These are phyloP conservation scores for Corrigiola litoralis DNA, from an alignment of 179 eudicot species.

Conservation along the genomic window DNA sequence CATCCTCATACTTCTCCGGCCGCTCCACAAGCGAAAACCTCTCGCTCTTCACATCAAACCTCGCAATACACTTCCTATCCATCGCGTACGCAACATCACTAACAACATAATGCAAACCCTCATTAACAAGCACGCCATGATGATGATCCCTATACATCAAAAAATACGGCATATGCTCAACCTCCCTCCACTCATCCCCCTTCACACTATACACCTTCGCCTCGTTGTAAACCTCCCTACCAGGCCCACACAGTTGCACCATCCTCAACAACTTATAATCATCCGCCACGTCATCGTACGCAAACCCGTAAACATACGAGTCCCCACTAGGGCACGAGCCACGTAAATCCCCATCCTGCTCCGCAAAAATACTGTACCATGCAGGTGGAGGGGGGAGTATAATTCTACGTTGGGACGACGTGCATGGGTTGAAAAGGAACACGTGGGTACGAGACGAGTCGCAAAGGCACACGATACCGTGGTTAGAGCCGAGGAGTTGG, in stretches of 20 bases:
- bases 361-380: too few relatives aligned
- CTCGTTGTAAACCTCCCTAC: not conserved
- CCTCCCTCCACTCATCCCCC: not conserved
- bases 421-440: too few relatives aligned
- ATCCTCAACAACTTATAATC: not conserved
- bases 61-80: not conserved
- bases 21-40: not conserved
- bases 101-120: not conserved
- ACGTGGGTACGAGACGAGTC: too few relatives aligned
- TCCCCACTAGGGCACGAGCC: too few relatives aligned
- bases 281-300: too few relatives aligned
- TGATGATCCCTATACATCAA: not conserved
- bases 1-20: not conserved
- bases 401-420: too few relatives aligned
- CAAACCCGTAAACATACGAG: not conserved
- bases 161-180: not conserved
- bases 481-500: too few relatives aligned
- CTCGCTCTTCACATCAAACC: not conserved
- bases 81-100: not conserved
- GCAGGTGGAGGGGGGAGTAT: too few relatives aligned
- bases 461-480: too few relatives aligned
- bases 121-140: conserved; percentile 1
- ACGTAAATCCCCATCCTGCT: too few relatives aligned
- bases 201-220: not conserved
- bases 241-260: not conserved